Evolutionary conservation across 495 filamentous ascomycete species (phyloP).

Genomic region (Xylaria acuta): DNA sequence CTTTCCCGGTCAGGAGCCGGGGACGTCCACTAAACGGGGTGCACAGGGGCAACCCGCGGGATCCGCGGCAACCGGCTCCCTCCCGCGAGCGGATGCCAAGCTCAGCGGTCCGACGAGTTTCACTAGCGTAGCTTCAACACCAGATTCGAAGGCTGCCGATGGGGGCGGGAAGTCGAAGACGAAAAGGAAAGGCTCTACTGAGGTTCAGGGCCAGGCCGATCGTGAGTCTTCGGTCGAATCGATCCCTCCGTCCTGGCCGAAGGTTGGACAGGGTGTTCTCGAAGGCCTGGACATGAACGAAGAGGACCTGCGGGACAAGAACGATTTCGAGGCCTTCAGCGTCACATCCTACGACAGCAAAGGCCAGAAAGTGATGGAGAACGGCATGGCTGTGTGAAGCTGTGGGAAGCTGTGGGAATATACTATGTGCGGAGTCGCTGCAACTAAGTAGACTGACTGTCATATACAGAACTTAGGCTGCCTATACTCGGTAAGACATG

Average conservation of each 20-base stretch:
- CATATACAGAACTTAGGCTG: background rate
- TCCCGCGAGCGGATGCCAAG: conserved; percentile 47
- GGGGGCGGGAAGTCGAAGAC: conserved; percentile 16
- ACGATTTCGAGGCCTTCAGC: conserved; percentile 62
- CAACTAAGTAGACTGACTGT: background rate
- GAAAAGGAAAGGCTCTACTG: conserved; percentile 34
- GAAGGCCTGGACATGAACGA: conserved; percentile 55
- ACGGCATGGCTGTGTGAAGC: conserved; percentile 35
- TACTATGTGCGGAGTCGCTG: background rate
- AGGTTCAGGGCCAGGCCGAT: conserved; percentile 9
- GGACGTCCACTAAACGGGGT: conserved; percentile 27
- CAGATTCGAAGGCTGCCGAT: conserved; percentile 25
- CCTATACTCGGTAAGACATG: background rate
- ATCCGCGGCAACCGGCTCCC: conserved; percentile 44
- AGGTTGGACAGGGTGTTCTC: conserved; percentile 64
- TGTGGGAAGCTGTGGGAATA: background rate
- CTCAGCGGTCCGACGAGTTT: conserved; percentile 47
- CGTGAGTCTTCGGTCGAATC: conserved; percentile 44
- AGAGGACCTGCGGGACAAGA: conserved; percentile 51
- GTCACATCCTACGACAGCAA: conserved; percentile 53
- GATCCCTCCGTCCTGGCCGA: conserved; percentile 68
- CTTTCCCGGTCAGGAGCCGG: conserved; percentile 44
- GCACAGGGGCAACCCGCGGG: conserved; percentile 41
- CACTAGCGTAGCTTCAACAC: conserved; percentile 7
- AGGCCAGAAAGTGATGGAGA: conserved; percentile 44